Evolutionary conservation across 108 stramenopile species (phyloP).

Genomic region (Aurantiochytrium sp.): DNA sequence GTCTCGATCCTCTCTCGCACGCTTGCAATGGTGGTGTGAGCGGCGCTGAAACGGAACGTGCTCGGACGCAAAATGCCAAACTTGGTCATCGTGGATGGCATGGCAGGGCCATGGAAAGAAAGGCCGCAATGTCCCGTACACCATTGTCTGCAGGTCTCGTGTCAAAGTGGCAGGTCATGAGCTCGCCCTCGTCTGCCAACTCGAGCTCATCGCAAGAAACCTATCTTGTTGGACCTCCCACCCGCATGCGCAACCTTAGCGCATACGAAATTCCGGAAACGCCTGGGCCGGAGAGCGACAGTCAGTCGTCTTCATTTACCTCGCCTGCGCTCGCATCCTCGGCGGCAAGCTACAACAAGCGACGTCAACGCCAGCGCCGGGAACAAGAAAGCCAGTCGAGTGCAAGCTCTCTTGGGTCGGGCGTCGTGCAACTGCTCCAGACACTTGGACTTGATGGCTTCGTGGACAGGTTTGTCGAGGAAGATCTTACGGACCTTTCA

Average conservation of each 20-base stretch:
- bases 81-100: background rate
- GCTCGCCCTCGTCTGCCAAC: background rate
- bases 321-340: background rate
- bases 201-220: background rate
- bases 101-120: background rate
- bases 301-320: background rate
- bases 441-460: background rate
- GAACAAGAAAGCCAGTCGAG: background rate
- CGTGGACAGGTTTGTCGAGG: background rate
- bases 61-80: background rate
- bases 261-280: background rate
- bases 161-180: background rate
- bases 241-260: background rate
- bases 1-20: background rate
- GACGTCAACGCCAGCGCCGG: background rate
- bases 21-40: too few relatives aligned
- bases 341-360: background rate
- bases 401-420: background rate
- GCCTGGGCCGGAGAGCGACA: background rate
- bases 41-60: background rate
- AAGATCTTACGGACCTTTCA: background rate
- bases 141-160: background rate
- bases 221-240: background rate
- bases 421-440: background rate
- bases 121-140: background rate